These are phyloP conservation scores for Paratrypanosoma confusum DNA, from an alignment of 208 protist genomes.

Conservation along the genomic window DNA sequence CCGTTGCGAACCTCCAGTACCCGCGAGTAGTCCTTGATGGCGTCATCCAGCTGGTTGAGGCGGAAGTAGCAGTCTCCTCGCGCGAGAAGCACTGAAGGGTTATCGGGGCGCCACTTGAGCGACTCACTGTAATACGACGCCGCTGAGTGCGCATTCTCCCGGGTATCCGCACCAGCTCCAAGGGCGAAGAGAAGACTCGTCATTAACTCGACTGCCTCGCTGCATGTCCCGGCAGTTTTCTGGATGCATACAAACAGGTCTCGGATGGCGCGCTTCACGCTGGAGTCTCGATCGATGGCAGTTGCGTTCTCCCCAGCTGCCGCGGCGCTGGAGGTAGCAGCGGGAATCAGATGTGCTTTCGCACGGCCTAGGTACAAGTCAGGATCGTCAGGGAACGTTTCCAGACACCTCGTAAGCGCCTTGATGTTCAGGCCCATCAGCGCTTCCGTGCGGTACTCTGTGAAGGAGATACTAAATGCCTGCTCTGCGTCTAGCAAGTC, in stretches of 20 bases:
- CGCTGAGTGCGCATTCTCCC: conserved; percentile 42
- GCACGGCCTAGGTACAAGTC: conserved; percentile 66
- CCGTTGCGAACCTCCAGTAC: conserved; percentile 47
- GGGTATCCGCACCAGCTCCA: conserved; percentile 33
- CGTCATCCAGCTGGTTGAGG: conserved; percentile 60
- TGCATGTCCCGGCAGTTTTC: conserved; percentile 70
- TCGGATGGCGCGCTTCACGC: conserved; percentile 58
- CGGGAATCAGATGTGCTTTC: too few species aligned
- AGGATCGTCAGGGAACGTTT: conserved; percentile 61
- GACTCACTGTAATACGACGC: conserved; percentile 81
- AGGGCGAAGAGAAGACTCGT: conserved; percentile 70
- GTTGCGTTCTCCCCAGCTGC: too few species aligned
- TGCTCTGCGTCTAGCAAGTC: too few species aligned
- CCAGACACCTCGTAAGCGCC: conserved; percentile 72
- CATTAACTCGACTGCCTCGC: conserved; percentile 69
- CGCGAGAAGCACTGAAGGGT: conserved; percentile 70
- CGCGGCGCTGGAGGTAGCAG: too few species aligned
- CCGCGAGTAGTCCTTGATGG: conserved; percentile 56
- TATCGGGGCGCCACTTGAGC: conserved; percentile 75
- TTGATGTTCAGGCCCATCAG: conserved; percentile 46
- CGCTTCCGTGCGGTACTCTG: conserved; percentile 54
- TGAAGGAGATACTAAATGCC: conserved; percentile 62
- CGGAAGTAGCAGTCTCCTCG: conserved; percentile 81
- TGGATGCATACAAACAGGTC: conserved; percentile 79
- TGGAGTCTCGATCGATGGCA: conserved; percentile 39